phyloP scores from a whole-genome alignment of 331 rosid genomes.

The Quercus lobata region DNA sequence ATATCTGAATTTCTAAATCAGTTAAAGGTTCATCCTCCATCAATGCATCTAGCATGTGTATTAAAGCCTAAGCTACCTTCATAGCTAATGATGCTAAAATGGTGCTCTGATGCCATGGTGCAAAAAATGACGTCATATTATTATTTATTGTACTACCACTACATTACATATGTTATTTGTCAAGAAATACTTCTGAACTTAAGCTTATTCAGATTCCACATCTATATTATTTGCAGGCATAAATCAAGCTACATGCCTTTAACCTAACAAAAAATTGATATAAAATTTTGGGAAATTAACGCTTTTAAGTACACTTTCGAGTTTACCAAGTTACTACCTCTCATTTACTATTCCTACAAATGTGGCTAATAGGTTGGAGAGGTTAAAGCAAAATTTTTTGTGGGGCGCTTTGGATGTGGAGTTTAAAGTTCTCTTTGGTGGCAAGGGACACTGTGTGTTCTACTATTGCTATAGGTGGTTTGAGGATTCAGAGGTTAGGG shows the following conservation, averaged over 20 bases:
- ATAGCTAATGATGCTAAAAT: not conserved
- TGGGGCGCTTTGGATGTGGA: too few species aligned
- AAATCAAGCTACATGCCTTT: not conserved
- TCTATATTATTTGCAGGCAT: not conserved
- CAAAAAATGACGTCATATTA: not conserved
- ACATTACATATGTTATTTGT: not conserved
- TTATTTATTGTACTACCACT: not conserved
- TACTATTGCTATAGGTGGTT: too few species aligned
- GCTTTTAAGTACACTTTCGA: too few species aligned
- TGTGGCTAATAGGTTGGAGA: too few species aligned
- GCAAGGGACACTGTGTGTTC: too few species aligned
- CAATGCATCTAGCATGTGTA: not conserved
- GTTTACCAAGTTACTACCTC: too few species aligned
- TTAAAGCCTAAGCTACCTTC: not conserved
- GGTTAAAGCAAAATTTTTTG: too few species aligned
- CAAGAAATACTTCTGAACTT: not conserved
- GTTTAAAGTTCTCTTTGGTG: too few species aligned
- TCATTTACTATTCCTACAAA: too few species aligned
- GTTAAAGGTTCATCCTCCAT: not conserved
- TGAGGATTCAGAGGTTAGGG: too few species aligned
- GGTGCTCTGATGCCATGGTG: not conserved
- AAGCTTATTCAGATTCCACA: not conserved
- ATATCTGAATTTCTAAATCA: not conserved
- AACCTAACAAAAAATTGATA: not conserved
- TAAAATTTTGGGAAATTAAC: not conserved